Base-by-base conservation (phyloP, 495 filamentous ascomycete genomes). In the Hypoxylon crocopeplum region DNA sequence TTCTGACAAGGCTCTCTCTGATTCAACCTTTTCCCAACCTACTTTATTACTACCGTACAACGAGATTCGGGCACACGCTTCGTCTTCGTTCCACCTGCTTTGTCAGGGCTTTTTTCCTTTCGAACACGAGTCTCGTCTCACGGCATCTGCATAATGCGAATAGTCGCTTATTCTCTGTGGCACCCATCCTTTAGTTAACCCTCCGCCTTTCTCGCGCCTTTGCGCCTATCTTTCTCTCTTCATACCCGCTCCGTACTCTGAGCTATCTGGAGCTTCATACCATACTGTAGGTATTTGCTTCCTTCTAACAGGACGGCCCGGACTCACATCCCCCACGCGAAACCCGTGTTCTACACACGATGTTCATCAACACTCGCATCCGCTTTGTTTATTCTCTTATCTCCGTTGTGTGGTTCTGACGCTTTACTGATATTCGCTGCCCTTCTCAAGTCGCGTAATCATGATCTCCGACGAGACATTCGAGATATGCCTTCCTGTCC, bases 391-490 rank as follows among this genome's bases (percentile, higher is more conserved):
- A 39, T 53, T 25, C 37, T 42, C 21, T 39, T 48, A 50, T 39
- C 37, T 38, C 41, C 25, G 1, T 24, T 30, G 19, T 29, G 19
- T 56, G 11, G 12, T 52, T 50, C 10, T 8, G 16, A 34, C 16
- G 32, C 16, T 16, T 49, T 29, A 21, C 48, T 52, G 51, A 61
- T 48, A 59, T 53, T 64, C 39, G 63, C 50, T 33, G n/a, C 21
- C 44, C 8, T 17, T 0, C 19, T 29, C 32, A 46, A 58, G 57
- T 65, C 62, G 55, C 58, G 55, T 63, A 62, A 77, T 64, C 64
- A 98, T 98, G 95, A 86, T 96, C 24, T 88, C 92, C 49, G 94
- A 99, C 75, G 88, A 91, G 55, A 84, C 93, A 13, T 93, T 94
- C 76, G 94, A 96, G 69, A 81, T 90, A 56, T 97, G 91, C 69